phyloP scores from a whole-genome alignment of 2,329 filamentous ascomycete genomes.

The Epichloe sibirici region DNA sequence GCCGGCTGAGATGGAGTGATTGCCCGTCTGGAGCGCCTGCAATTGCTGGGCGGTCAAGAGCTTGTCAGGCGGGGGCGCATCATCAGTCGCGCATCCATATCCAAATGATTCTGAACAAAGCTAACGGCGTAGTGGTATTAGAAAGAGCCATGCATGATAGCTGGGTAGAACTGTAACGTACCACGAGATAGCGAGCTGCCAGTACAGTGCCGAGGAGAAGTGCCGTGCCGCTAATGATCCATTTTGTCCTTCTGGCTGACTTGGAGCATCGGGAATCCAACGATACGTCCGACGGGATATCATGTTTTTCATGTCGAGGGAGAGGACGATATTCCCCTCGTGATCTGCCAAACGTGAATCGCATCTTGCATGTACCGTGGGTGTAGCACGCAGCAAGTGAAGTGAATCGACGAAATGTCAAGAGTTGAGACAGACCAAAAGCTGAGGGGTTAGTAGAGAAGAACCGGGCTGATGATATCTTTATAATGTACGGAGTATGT shows the following conservation, averaged over 20 bases:
- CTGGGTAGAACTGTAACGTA: background rate
- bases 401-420: too few relatives aligned
- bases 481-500: too few relatives aligned
- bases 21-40: background rate
- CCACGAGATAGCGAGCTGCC: background rate
- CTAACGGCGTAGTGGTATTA: background rate
- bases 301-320: background rate
- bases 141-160: background rate
- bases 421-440: too few relatives aligned
- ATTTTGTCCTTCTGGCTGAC: background rate
- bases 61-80: background rate
- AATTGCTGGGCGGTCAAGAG: constrained; percentile 2
- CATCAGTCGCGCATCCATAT: background rate
- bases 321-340: background rate
- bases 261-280: background rate
- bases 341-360: background rate
- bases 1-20: constrained; percentile 4
- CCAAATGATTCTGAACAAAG: background rate
- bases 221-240: background rate
- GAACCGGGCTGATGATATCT: background rate
- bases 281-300: background rate
- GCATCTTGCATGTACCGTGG: background rate
- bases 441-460: background rate
- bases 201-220: background rate
- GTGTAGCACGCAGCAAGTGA: too few relatives aligned